Evolutionary conservation across 129 eudicot species (phyloP), one percentile per base, ranked within the genome.

Genomic region (Arctium minus): DNA sequence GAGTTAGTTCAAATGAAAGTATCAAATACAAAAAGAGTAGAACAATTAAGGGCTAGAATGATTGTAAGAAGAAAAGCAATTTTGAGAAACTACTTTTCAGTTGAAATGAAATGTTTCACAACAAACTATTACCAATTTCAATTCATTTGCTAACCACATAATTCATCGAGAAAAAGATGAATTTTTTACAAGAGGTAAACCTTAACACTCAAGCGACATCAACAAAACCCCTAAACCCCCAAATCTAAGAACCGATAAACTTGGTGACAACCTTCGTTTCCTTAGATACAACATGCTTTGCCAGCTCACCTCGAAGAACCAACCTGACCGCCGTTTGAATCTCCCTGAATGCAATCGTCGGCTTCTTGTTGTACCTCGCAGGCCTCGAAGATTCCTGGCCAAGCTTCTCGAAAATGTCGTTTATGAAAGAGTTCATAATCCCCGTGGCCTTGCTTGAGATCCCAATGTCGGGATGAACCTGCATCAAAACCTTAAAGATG

Each of bases 231-330:
- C 11, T 8, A 53, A 69, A 0, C 56, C 72, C 32, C 82, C 79
- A 77, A 80, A 83, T 74, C 87, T 83, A 87, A 78, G 79, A 70
- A 13, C 90, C 84, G 7, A 88, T 87, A 69, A 87, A 87, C 39
- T 87, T 87, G 0, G 92, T 89, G 0, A 89, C 92, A 1, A 90
- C 92, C 73, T 86, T 89, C 0, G 88, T 87, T 8, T 86, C 88
- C 11, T 86, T 86, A 3, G 86, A 78, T 4, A 86, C 89, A 0
- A 90, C 92, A 36, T 89, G 89, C 65, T 89, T 89, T 0, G 92
- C 92, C 82, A 89, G 69, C 71, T 89, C 92, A 1, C 92, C 92
- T 1, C 90, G 92, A 62, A 89, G 27, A n/a, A 86, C 92, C 85
- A 89, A 81, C 17, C 92, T 78, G 70, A 89, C 92, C 2, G 92